These are phyloP conservation scores for Multifurca ochricompacta DNA, from an alignment of 768 basidiomycete genomes.

Conservation along the genomic window DNA sequence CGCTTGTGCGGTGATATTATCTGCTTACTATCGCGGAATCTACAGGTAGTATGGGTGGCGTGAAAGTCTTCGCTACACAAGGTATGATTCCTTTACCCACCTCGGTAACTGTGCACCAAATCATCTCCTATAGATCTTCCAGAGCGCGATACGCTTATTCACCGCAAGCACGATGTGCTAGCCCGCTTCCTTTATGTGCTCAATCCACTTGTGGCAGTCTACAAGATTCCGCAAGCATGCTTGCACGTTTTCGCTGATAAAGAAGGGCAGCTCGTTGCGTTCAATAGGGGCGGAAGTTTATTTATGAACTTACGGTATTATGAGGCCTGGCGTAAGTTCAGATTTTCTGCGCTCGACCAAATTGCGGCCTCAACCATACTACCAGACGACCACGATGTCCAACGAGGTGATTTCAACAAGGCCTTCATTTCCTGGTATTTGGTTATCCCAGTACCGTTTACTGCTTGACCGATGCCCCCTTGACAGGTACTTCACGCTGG, in stretches of 20 bases:
- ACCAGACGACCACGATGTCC: constrained; percentile 67
- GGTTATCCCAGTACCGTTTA: background rate
- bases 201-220: constrained; percentile 57
- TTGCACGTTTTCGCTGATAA: constrained; percentile 85
- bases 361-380: background rate
- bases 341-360: background rate
- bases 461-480: background rate
- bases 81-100: constrained; percentile 5
- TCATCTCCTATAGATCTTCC: constrained; percentile 43
- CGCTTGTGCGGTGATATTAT: background rate
- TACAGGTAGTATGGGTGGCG: constrained; percentile 4
- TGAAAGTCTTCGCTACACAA: constrained; percentile 1
- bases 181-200: constrained; percentile 70
- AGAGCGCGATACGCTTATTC: constrained; percentile 41
- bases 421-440: constrained; percentile 78
- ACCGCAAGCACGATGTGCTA: constrained; percentile 46
- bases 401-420: constrained; percentile 39
- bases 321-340: constrained; percentile 75
- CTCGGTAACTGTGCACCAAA: background rate
- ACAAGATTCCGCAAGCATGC: constrained; percentile 61
- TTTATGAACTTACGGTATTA: constrained; percentile 86
- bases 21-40: background rate
- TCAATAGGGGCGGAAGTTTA: constrained; percentile 83
- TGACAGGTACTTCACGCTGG: constrained; percentile 79
- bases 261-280: constrained; percentile 78